These are phyloP conservation scores for Phyllosticta capitalensis DNA, from an alignment of 2,329 filamentous ascomycete species.

Conservation along the genomic window DNA sequence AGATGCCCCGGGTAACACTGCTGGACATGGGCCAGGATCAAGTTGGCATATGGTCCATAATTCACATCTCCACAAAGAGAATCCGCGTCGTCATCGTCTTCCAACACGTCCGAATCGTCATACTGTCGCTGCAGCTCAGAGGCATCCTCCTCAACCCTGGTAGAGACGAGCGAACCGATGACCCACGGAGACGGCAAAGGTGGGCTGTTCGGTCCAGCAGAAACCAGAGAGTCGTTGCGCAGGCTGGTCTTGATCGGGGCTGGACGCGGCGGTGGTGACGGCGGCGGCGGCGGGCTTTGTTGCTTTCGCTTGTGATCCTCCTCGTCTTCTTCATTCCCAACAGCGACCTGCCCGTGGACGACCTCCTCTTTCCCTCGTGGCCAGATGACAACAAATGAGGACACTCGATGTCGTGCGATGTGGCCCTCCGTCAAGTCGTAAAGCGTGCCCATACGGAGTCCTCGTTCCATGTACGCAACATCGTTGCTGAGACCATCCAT, in stretches of 20 bases:
- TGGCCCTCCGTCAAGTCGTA: slow-evolving; percentile 3
- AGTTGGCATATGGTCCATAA: not conserved
- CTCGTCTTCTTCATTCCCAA: not conserved
- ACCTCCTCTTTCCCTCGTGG: not conserved
- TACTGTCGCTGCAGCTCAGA: not conserved
- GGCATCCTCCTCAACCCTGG: not conserved
- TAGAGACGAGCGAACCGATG: not conserved
- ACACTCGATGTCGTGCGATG: not conserved
- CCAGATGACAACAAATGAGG: slow-evolving; percentile 2
- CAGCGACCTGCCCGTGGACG: not conserved
- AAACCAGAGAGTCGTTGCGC: not conserved
- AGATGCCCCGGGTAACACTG: slow-evolving; percentile 1
- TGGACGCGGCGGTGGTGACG: not conserved
- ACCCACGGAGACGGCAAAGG: slow-evolving; percentile 2
- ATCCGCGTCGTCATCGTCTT: not conserved
- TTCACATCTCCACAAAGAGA: not conserved
- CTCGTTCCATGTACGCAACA: not conserved
- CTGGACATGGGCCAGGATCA: slow-evolving; percentile 1
- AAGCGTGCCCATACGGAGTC: not conserved
- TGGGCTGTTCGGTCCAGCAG: not conserved
- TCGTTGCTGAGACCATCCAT: slow-evolving; percentile 3
- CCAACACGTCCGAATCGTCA: not conserved
- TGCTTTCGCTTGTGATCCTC: not conserved
- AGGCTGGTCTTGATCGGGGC: not conserved
- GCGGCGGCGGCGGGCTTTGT: not conserved